These are phyloP conservation scores for Aureobasidium sp. DNA, from an alignment of 2,329 filamentous ascomycete species.

Conservation along the genomic window DNA sequence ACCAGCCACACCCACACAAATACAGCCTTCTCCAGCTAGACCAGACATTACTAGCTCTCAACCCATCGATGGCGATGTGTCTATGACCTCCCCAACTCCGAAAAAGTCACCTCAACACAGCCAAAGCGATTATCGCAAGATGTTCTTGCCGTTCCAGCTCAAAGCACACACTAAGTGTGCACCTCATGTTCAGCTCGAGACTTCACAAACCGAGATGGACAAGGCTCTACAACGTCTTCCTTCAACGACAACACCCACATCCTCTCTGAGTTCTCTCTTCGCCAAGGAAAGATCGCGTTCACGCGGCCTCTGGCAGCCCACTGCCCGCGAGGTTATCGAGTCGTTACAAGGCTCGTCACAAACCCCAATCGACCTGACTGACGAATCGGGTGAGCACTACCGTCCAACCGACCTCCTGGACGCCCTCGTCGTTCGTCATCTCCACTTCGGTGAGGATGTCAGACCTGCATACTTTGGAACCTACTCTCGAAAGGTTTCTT, in stretches of 20 bases:
- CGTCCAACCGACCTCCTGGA: slow-evolving; percentile 38
- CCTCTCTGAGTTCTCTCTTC: background rate
- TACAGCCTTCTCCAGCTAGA: background rate
- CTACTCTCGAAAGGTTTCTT: slow-evolving; percentile 51
- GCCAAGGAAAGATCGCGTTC: background rate
- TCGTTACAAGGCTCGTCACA: slow-evolving; percentile 33
- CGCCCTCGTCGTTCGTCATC: slow-evolving; percentile 53
- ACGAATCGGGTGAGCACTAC: slow-evolving; percentile 21
- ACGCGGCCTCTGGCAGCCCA: slow-evolving; percentile 12
- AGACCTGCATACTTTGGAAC: slow-evolving; percentile 65
- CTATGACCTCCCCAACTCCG: background rate
- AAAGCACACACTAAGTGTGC: slow-evolving; percentile 67
- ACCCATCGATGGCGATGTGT: background rate
- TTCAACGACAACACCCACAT: background rate
- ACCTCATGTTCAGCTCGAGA: slow-evolving; percentile 33
- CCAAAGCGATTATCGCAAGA: slow-evolving; percentile 42
- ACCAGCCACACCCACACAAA: background rate
- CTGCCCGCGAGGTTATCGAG: slow-evolving; percentile 34
- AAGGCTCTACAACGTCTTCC: background rate
- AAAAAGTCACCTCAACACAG: background rate
- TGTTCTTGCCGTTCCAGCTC: slow-evolving; percentile 75
- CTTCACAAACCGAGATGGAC: slow-evolving; percentile 1
- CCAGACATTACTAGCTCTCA: slow-evolving; percentile 13
- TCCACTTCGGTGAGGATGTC: slow-evolving; percentile 53
- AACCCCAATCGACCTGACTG: slow-evolving; percentile 35